Evolutionary conservation across 208 protist genomes (phyloP).

Genomic region (Acanthamoeba polyphaga): DNA sequence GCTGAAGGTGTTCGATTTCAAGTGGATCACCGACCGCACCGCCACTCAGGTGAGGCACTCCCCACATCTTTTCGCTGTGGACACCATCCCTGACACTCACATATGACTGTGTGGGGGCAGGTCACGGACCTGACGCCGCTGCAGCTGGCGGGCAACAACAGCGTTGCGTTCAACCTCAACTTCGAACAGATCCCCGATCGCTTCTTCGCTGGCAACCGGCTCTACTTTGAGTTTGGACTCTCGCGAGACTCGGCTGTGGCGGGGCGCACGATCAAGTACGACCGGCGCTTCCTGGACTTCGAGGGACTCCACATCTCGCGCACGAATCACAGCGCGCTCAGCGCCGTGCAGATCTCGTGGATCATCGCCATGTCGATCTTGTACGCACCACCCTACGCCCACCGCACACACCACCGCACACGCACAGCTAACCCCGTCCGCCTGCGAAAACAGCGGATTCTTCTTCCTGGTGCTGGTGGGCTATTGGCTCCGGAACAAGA

Average conservation of each 20-base stretch:
- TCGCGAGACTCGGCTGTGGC: background rate
- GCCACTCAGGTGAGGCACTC: background rate
- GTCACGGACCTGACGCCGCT: background rate
- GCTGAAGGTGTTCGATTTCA: conserved; percentile 56
- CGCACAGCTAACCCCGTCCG: background rate
- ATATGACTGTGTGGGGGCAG: background rate
- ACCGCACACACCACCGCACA: background rate
- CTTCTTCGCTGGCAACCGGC: conserved; percentile 64
- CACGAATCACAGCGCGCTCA: background rate
- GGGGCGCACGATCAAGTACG: background rate
- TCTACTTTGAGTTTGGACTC: conserved; percentile 67
- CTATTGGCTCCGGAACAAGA: conserved; percentile 10
- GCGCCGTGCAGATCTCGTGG: conserved; percentile 1
- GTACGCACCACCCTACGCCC: background rate
- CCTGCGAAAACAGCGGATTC: background rate
- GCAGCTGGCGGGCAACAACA: conserved; percentile 23
- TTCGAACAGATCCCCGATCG: conserved; percentile 26
- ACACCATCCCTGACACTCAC: too few species aligned
- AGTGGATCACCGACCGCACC: conserved; percentile 5
- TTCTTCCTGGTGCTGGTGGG: background rate
- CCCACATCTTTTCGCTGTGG: too few species aligned
- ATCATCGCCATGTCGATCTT: background rate
- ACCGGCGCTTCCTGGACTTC: conserved; percentile 64
- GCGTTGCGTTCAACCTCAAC: background rate
- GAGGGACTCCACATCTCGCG: conserved; percentile 62